Percentiles rank a stretch among this genome's conserved stretches.
phyloP scores from a whole-genome alignment of 2,329 filamentous ascomycete species.

The Neocucurbitaria cava region DNA sequence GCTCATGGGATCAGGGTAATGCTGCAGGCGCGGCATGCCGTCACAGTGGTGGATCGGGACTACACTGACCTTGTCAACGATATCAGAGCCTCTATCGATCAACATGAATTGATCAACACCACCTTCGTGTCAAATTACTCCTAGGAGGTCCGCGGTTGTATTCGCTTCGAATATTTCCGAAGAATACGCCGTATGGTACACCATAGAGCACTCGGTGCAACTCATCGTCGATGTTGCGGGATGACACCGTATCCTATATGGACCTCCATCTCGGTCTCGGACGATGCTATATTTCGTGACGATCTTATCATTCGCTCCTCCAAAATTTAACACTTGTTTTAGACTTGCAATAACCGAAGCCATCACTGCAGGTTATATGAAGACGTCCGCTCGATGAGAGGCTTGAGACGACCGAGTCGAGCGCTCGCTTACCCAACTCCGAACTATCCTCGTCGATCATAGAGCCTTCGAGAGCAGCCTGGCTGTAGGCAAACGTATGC shows the following conservation, averaged over 20 bases:
- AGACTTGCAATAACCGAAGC: not conserved
- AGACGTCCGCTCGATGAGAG: not conserved
- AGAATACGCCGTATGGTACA: not conserved
- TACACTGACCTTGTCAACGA: slow-evolving; percentile 3
- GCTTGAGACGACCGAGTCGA: not conserved
- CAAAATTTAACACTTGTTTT: no score
- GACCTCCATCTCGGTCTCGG: not conserved
- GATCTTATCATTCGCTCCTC: not conserved
- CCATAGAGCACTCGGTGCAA: not conserved
- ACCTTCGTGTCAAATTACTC: not conserved
- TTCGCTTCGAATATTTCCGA: not conserved
- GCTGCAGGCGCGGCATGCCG: slow-evolving; percentile 6
- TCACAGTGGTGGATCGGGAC: slow-evolving; percentile 4
- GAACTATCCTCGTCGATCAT: not conserved
- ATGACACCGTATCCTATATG: not conserved
- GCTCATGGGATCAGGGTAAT: not conserved
- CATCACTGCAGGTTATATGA: not conserved
- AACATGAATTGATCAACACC: slow-evolving; percentile 3
- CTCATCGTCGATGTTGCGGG: not conserved
- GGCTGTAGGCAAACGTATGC: not conserved
- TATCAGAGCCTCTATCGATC: slow-evolving; percentile 6
- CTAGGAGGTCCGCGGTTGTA: not conserved
- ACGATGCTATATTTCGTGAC: not conserved
- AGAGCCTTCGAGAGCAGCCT: not conserved
- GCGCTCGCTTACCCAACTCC: not conserved